These are phyloP conservation scores for Psilocybe mexicana DNA, from an alignment of 1,284 basidiomycete genomes.

Conservation along the genomic window DNA sequence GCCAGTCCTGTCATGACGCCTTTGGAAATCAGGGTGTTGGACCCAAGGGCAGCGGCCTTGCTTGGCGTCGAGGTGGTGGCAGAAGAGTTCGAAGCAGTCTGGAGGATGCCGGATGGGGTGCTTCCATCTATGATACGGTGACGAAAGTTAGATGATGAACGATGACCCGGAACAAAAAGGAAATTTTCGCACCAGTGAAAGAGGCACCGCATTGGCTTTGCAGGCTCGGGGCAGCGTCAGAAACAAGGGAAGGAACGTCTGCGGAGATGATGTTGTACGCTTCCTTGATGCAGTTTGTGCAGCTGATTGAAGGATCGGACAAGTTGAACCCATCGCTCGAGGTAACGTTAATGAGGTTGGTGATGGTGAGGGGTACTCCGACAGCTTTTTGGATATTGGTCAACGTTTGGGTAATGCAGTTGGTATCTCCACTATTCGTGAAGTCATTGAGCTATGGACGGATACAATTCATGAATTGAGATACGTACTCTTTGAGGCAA, in stretches of 20 bases:
- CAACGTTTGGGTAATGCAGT: constrained; percentile 58
- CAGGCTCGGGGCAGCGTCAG: constrained; percentile 33
- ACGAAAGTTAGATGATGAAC: not conserved
- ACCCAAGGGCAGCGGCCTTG: constrained; percentile 22
- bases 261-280: constrained; percentile 47
- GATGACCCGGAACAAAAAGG: not conserved
- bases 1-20: constrained; percentile 25
- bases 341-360: constrained; percentile 20
- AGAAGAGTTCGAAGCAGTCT: constrained; percentile 30
- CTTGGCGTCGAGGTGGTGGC: constrained; percentile 17
- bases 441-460: not conserved
- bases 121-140: constrained; percentile 32
- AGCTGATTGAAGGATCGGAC: constrained; percentile 39
- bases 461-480: not conserved
- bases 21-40: constrained; percentile 11
- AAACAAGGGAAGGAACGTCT: constrained; percentile 37
- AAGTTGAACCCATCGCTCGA: constrained; percentile 24
- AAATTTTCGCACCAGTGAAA: constrained; percentile 45
- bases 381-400: constrained; percentile 44
- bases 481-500: constrained; percentile 59
- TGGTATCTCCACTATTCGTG: constrained; percentile 34
- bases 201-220: constrained; percentile 48
- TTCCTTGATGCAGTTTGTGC: constrained; percentile 57
- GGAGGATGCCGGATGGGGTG: constrained; percentile 35
- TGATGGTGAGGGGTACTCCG: constrained; percentile 33